A percentile compares a stretch with the other conserved stretches of the same genome.
phyloP scores from a whole-genome alignment of 371 early-diverging fungal species.

The Mortierella sp. region DNA sequence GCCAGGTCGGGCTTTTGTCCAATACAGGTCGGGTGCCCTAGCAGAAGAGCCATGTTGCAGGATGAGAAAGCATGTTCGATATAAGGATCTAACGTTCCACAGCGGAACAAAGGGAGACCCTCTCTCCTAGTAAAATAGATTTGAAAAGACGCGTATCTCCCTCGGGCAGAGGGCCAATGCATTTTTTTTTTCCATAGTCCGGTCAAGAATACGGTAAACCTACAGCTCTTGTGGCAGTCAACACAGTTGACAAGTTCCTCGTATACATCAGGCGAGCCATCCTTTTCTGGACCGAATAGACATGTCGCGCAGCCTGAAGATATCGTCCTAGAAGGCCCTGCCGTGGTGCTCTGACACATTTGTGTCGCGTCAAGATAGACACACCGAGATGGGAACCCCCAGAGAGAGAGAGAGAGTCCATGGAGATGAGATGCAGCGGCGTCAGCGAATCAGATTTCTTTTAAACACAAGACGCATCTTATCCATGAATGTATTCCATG shows the following conservation, averaged over 20 bases:
- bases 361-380: too few relatives aligned
- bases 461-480: too few relatives aligned
- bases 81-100: neutral
- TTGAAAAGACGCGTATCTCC: conserved; percentile 5
- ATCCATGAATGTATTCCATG: too few relatives aligned
- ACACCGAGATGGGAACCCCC: too few relatives aligned
- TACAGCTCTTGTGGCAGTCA: conserved; percentile 51
- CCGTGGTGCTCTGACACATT: neutral
- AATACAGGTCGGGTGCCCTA: conserved; percentile 48
- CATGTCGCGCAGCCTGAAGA: conserved; percentile 40
- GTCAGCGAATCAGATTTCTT: too few relatives aligned
- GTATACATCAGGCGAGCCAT: conserved; percentile 51
- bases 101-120: too few relatives aligned
- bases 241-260: conserved; percentile 49
- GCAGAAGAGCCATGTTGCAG: neutral
- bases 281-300: conserved; percentile 52
- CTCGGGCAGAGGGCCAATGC: too few relatives aligned
- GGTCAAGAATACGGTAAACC: neutral
- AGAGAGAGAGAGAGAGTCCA: too few relatives aligned
- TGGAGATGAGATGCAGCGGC: too few relatives aligned
- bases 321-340: conserved; percentile 26
- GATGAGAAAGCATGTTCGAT: neutral
- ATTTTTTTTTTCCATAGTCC: too few relatives aligned
- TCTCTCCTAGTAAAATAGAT: neutral
- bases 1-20: conserved; percentile 35